A percentile compares a stretch with the other conserved stretches of the same genome.
phyloP scores from a whole-genome alignment of 768 basidiomycete genomes.

The button mushroom (Agaricus bisporus) region DNA sequence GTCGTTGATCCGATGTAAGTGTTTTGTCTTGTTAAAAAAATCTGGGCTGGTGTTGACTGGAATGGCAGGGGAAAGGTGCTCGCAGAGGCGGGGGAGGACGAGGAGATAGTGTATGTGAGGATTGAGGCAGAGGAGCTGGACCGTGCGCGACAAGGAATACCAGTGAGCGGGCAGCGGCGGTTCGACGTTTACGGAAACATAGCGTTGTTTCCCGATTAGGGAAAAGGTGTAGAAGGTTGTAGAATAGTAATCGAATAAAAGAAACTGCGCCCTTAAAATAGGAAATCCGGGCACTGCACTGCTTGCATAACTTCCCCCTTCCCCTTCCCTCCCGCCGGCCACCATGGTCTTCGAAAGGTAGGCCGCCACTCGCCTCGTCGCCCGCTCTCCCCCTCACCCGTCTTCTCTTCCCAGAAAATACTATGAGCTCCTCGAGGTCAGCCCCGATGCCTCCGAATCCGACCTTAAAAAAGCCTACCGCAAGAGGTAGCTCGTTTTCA shows the following conservation, averaged over 20 bases:
- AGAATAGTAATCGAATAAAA: constrained; percentile 26
- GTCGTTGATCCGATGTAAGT: constrained; percentile 80
- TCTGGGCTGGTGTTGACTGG: constrained; percentile 12
- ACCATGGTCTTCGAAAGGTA: constrained; percentile 74
- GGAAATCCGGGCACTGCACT: constrained; percentile 14
- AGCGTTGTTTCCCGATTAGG: constrained; percentile 26
- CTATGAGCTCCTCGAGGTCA: constrained; percentile 88
- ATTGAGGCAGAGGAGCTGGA: too few species aligned
- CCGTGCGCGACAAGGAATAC: too few species aligned
- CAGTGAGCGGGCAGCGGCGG: too few species aligned
- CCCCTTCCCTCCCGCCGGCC: constrained; percentile 16
- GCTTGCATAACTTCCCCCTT: constrained; percentile 13
- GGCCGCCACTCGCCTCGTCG: constrained; percentile 15
- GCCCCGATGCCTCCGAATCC: constrained; percentile 68
- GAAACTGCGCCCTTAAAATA: constrained; percentile 26
- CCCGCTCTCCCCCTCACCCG: constrained; percentile 8
- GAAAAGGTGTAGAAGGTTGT: constrained; percentile 32
- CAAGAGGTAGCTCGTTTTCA: constrained; percentile 58
- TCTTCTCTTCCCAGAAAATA: constrained; percentile 53
- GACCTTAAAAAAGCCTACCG: constrained; percentile 96
- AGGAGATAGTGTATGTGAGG: too few species aligned
- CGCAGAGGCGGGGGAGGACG: too few species aligned
- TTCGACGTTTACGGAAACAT: too few species aligned
- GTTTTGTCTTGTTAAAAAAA: not conserved
- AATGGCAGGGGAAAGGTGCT: constrained; percentile 56